These are phyloP conservation scores for Suillus subluteus DNA, from an alignment of 768 basidiomycete species.

Conservation along the genomic window DNA sequence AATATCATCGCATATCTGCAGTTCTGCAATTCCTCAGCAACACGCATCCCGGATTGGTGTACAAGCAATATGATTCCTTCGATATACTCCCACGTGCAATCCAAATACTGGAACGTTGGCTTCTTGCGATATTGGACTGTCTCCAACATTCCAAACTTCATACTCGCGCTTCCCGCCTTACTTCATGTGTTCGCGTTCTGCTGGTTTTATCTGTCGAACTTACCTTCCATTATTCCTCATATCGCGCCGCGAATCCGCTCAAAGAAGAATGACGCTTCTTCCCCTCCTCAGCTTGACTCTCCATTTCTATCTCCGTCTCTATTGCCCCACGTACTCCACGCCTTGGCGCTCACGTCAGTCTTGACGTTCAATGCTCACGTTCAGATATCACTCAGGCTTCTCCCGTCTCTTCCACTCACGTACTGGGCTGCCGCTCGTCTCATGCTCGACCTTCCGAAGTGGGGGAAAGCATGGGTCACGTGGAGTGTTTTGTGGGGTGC, in stretches of 20 bases:
- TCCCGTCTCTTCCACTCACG: constrained; percentile 72
- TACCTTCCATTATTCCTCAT: constrained; percentile 12
- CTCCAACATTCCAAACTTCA: constrained; percentile 86
- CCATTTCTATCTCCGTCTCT: constrained; percentile 47
- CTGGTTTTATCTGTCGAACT: constrained; percentile 26
- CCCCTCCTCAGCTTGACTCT: constrained; percentile 15
- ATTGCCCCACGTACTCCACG: constrained; percentile 77
- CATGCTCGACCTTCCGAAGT: constrained; percentile 48
- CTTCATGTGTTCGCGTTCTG: constrained; percentile 43
- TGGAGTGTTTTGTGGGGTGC: constrained; percentile 85
- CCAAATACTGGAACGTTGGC: constrained; percentile 85
- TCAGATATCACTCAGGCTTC: constrained; percentile 83
- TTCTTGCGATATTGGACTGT: constrained; percentile 86
- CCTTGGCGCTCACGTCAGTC: constrained; percentile 59
- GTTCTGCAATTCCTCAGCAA: constrained; percentile 57
- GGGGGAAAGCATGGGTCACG: constrained; percentile 65
- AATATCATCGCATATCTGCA: constrained; percentile 65
- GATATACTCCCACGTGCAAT: constrained; percentile 83
- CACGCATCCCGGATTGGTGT: constrained; percentile 64
- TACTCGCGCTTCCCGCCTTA: constrained; percentile 77
- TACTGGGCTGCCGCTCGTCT: constrained; percentile 89
- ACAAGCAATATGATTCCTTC: constrained; percentile 50
- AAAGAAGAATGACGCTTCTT: background rate
- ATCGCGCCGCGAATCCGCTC: constrained; percentile 8
- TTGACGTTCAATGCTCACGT: constrained; percentile 82